Evolutionary conservation across 305 asterid genomes (phyloP), one percentile per base, ranked within the genome.

Genomic region (Rubia tinctorum): DNA sequence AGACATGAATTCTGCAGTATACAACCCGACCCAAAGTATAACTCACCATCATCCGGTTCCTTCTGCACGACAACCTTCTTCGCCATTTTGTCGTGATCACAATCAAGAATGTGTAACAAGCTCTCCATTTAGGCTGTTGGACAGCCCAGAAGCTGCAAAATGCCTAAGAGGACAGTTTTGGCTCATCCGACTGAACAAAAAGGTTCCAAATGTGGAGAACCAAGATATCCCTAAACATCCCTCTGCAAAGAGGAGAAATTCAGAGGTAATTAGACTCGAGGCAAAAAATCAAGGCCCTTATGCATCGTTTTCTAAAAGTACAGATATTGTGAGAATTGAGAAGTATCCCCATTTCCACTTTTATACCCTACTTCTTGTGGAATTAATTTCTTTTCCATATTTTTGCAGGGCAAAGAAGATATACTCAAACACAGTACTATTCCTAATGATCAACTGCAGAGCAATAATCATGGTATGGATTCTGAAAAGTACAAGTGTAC

Each of bases 11-110:
- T 71, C 40, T 22, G 66, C 0, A 64, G 55, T 0, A 43, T 40
- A 34, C 77, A 71, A 61, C 42, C 40, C 47, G 75, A 59, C 53
- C 71, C 37, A 66, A 17, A 61, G 56, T 63, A 76, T 63, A 30
- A 75, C 88, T 84, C 84, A 87, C 98, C 97, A 22, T 84, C 88
- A 63, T 73, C 88, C 75, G 72, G 76, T 77, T 81, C 83, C 76
- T 87, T 86, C 47, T 85, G 88, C 49, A 80, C 71, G 53, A 73
- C 76, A 81, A 82, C 86, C 83, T 91, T 93, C 77, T 85, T 88
- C n/a, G 96, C 90, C 93, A 88, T 88, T 81, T 69, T 69, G 61
- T 72, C 64, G 39, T 75, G 76, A 49, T 66, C 51, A 73, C 73
- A 80, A 30, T 80, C 81, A 71, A 80, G 37, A 53, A 75, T 74